Evolutionary conservation across 768 basidiomycete genomes (phyloP).

Genomic region (Lanmaoa pseudosensibilis): DNA sequence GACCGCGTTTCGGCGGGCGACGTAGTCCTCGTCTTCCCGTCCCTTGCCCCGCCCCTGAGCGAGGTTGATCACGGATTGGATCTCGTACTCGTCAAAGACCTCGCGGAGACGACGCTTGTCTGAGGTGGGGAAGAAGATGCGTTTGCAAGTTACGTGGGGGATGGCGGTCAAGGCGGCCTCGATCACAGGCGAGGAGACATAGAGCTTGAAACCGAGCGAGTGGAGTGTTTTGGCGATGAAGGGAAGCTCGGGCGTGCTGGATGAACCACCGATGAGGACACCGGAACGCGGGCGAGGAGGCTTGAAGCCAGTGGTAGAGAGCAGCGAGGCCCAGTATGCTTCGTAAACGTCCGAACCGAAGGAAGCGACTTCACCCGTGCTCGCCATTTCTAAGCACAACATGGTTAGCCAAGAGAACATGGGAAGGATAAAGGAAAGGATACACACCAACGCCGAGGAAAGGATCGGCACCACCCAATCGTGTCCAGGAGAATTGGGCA

Average conservation of each 20-base stretch:
- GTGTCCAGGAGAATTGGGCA: conserved; percentile 98
- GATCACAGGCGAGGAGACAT: conserved; percentile 77
- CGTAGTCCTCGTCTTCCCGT: conserved; percentile 91
- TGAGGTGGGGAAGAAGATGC: conserved; percentile 93
- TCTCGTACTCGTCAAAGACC: conserved; percentile 92
- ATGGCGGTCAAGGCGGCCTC: conserved; percentile 80
- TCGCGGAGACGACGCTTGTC: conserved; percentile 95
- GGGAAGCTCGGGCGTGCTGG: conserved; percentile 82
- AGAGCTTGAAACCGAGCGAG: conserved; percentile 93
- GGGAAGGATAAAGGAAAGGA: not conserved
- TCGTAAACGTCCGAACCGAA: conserved; percentile 94
- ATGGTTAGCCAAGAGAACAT: not conserved
- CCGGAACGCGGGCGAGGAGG: conserved; percentile 82
- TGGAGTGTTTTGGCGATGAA: conserved; percentile 76
- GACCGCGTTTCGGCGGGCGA: conserved; percentile 93
- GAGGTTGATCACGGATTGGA: conserved; percentile 93
- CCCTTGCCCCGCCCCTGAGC: conserved; percentile 74
- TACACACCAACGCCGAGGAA: conserved; percentile 92
- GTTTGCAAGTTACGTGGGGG: conserved; percentile 76
- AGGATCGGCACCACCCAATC: conserved; percentile 92
- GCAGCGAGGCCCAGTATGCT: conserved; percentile 94
- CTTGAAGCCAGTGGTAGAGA: conserved; percentile 95
- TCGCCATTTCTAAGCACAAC: conserved; percentile 80
- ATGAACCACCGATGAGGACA: conserved; percentile 90
- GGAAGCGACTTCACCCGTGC: conserved; percentile 95